Evolutionary conservation across 1,284 basidiomycete species (phyloP), one percentile per base, ranked within the genome.

Genomic region (Papiliotrema terrestris): DNA sequence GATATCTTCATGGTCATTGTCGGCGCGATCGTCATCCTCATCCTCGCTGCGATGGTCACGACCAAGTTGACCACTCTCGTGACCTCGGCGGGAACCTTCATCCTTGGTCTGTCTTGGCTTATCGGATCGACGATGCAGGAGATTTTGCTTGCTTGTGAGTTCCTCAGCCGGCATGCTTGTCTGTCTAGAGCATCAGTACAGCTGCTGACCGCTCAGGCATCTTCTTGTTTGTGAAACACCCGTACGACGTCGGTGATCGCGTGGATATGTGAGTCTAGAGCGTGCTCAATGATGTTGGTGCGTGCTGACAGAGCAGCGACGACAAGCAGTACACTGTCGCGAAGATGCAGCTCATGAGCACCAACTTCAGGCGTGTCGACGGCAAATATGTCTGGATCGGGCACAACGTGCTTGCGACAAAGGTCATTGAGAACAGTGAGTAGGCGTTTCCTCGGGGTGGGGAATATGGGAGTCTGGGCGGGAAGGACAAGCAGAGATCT

Each of bases 31-130:
- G 84, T 84, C 26, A 77, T 83, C 47, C 75, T 92, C 48, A 86
- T 94, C 66, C 81, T 91, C 53, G 87, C 88, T 19, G 84, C 89
- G 32, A 83, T 84, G 51, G 75, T 90, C 69, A 85, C 84, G 55
- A 59, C 54, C 35, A 47, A 52, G 76, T 77, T 91, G 37, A 82
- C 83, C 46, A 84, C 87, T 1, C 78, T 91, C 23, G 82, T 91
- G 55, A 88, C 89, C 35, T 88, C 87, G 23, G 86, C 89, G 41
- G 88, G 89, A 25, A 89, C 89, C 0, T 80, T 91, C 51, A 80
- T 92, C 54, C 86, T 94, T 48, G 89, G 88, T 72, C 80, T 93
- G 45, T 89, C 88, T 57, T 95, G 91, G 91, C 83, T 95, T 54
- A 92, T 97, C 61, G 89, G 91, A 41, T 80, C 76, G 8, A 81